Base-by-base conservation (phyloP, 1,284 basidiomycete species). In the Trichosporon coremiiforme region DNA sequence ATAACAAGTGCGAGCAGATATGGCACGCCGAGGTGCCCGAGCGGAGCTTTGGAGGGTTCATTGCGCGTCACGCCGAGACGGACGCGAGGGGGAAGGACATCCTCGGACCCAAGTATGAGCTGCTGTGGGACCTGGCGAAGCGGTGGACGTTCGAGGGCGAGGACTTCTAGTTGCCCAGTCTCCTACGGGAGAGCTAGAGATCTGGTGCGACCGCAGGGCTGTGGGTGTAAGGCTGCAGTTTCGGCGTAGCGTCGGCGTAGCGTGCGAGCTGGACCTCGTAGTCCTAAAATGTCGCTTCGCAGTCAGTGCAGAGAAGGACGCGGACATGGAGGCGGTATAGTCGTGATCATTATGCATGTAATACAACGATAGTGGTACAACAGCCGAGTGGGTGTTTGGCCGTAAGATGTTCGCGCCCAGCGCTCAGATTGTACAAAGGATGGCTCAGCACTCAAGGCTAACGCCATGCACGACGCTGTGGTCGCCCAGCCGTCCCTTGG, bases 121-220 rank as follows among this genome's bases (percentile, higher is more conserved):
- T 92, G 0, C 91, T 94, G 78, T 97, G 95, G 94, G 96, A 98
- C 82, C 88, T 93, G 80, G 90, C 94, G 38, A 97, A 95, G 88
- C 90, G 82, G 71, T 83, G 79, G 80, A 78, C 80, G 15, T 83
- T 80, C 78, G 73, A 78, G 36, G 83, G 81, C 7, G 84, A 84
- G 66, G 82, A 84, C 68, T 74, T 78, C 66, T 78, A 76, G 73
- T 10, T 1, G 1, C 7, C 17, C 8, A 1, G 29, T 45, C 41
- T 45, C 41, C 36, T 10, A 38, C 36, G 36, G 36, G 10, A 10
- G 36, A 12, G 36, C 10, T 38, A 12, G 36, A 4, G 36, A 12
- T 4, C 45, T n/a, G n/a, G n/a, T n/a, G n/a, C n/a, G n/a, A n/a
- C n/a, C n/a, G n/a, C n/a, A n/a, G n/a, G n/a, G n/a, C n/a, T n/a